Percentiles rank a stretch among this genome's conserved stretches.
These are phyloP conservation scores for Beverwykella pulmonaria DNA, from an alignment of 495 filamentous ascomycete species.

Conservation along the genomic window DNA sequence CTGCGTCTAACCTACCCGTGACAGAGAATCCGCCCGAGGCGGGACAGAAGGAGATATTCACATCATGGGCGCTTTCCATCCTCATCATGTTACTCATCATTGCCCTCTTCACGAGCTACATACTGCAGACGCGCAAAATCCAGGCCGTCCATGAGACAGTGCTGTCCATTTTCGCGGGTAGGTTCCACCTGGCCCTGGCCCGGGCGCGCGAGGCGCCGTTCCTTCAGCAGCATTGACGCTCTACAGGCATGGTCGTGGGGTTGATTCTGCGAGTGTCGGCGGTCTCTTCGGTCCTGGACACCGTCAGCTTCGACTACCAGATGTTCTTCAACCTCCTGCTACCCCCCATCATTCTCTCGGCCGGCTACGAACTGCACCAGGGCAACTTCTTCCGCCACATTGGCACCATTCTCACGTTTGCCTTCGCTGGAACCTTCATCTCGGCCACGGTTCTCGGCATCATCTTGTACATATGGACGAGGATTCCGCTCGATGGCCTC, in stretches of 20 bases:
- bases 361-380: slow-evolving; percentile 96
- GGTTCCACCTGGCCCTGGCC: neutral
- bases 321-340: slow-evolving; percentile 99
- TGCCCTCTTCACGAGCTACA: slow-evolving; percentile 95
- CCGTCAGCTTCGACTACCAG: slow-evolving; percentile 95
- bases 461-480: slow-evolving; percentile 85
- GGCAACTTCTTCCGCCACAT: slow-evolving; percentile 99
- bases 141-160: slow-evolving; percentile 98
- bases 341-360: slow-evolving; percentile 94
- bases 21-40: slow-evolving; percentile 56
- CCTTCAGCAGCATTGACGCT: slow-evolving; percentile 14
- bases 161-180: slow-evolving; percentile 95
- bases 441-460: slow-evolving; percentile 90
- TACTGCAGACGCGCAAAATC: slow-evolving; percentile 90
- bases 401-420: slow-evolving; percentile 96
- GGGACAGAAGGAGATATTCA: slow-evolving; percentile 83
- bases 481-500: slow-evolving; percentile 80
- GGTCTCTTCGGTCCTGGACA: slow-evolving; percentile 77
- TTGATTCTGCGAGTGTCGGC: slow-evolving; percentile 71
- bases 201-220: too few relatives aligned
- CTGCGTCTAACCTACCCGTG: slow-evolving; percentile 19
- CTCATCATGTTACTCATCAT: slow-evolving; percentile 88
- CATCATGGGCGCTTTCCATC: slow-evolving; percentile 97
- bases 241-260: slow-evolving; percentile 88
- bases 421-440: slow-evolving; percentile 95